These are phyloP conservation scores for Hydnomerulius pinastri DNA, from an alignment of 768 basidiomycete species.

Conservation along the genomic window DNA sequence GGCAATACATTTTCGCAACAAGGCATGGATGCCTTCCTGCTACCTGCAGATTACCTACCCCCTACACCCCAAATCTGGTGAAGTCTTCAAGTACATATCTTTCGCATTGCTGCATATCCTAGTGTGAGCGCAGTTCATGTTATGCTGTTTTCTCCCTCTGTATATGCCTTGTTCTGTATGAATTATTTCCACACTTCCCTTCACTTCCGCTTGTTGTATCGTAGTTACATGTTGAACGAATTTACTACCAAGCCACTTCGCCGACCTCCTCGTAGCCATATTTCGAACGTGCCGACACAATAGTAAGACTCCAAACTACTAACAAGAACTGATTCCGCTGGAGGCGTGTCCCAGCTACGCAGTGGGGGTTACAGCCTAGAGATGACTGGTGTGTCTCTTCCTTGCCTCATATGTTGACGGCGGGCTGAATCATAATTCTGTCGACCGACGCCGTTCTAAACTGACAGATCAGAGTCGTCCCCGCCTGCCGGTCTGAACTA, in stretches of 20 bases:
- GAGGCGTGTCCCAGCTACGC: too few relatives aligned
- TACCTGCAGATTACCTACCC: constrained; percentile 74
- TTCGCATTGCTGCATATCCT: constrained; percentile 1
- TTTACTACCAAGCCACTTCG: not conserved
- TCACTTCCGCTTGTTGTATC: constrained; percentile 16
- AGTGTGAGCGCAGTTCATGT: constrained; percentile 10
- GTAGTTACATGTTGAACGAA: constrained; percentile 6
- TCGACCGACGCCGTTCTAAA: too few relatives aligned
- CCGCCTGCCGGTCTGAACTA: too few relatives aligned
- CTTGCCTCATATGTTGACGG: too few relatives aligned
- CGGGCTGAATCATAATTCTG: too few relatives aligned
- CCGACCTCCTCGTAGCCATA: too few relatives aligned
- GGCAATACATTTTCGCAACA: constrained; percentile 75
- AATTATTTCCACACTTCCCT: constrained; percentile 16
- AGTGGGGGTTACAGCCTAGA: too few relatives aligned
- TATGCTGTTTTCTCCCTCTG: constrained; percentile 14
- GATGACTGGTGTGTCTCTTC: too few relatives aligned
- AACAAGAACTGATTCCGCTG: too few relatives aligned
- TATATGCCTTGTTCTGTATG: constrained; percentile 28
- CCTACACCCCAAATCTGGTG: constrained; percentile 77
- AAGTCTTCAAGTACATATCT: constrained; percentile 13
- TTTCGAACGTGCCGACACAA: too few relatives aligned
- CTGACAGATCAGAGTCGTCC: too few relatives aligned
- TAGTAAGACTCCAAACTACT: too few relatives aligned
- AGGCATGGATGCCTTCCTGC: constrained; percentile 84